phyloP scores from a whole-genome alignment of 352 stramenopile genomes.

The Globisporangium carolinianum region DNA sequence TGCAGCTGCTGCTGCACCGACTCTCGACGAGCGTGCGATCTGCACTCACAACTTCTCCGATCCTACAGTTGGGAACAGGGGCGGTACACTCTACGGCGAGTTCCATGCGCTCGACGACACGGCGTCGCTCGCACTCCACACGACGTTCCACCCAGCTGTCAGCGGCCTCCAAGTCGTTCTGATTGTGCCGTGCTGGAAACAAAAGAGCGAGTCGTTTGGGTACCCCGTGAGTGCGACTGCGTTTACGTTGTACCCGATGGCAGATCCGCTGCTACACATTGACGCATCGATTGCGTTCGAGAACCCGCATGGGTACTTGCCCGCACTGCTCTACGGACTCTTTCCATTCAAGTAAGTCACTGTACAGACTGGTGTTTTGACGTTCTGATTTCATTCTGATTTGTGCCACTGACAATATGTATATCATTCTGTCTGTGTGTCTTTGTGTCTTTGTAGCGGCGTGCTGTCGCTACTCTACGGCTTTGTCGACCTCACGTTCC shows the following conservation, averaged over 20 bases:
- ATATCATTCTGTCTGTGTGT: neutral
- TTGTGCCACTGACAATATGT: neutral
- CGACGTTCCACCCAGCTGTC: slow-evolving; percentile 39
- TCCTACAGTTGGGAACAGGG: slow-evolving; percentile 22
- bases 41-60: slow-evolving; percentile 65
- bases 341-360: slow-evolving; percentile 77
- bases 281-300: slow-evolving; percentile 58
- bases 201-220: slow-evolving; percentile 72
- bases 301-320: slow-evolving; percentile 82
- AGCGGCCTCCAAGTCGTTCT: slow-evolving; percentile 62
- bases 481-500: slow-evolving; percentile 60
- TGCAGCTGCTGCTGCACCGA: slow-evolving; percentile 29
- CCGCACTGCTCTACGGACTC: slow-evolving; percentile 69
- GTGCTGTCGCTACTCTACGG: slow-evolving; percentile 68
- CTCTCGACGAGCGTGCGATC: slow-evolving; percentile 40
- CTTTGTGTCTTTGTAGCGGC: slow-evolving; percentile 26
- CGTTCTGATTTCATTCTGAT: neutral
- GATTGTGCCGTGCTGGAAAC: slow-evolving; percentile 74
- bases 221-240: slow-evolving; percentile 70
- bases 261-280: slow-evolving; percentile 57
- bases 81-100: slow-evolving; percentile 42
- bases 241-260: slow-evolving; percentile 67
- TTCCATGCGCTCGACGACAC: slow-evolving; percentile 45
- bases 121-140: slow-evolving; percentile 30
- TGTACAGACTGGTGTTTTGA: neutral